Conservation (phyloP, 352 stramenopile species). For the Globisporangium abappressorium region DNA sequence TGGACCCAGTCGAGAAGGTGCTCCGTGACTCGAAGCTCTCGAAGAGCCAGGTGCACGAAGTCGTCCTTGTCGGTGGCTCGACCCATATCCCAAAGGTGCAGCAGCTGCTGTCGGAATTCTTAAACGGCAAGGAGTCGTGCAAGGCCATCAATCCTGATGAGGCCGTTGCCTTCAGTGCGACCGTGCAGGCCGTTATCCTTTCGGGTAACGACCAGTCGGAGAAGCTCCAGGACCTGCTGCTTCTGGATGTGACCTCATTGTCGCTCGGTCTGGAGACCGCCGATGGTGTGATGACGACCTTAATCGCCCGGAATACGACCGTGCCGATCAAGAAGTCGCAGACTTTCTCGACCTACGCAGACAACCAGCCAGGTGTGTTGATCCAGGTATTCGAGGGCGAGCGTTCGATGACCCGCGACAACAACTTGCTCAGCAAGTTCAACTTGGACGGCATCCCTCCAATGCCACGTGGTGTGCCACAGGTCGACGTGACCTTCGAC, state of each 20-base stretch:
- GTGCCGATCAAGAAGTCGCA: slow-evolving; percentile 62
- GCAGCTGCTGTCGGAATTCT: slow-evolving; percentile 47
- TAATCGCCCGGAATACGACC: slow-evolving; percentile 68
- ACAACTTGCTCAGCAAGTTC: slow-evolving; percentile 71
- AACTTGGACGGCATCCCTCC: slow-evolving; percentile 57
- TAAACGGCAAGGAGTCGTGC: slow-evolving; percentile 52
- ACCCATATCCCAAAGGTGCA: slow-evolving; percentile 54
- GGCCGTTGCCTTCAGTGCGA: slow-evolving; percentile 55
- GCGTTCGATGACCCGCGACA: slow-evolving; percentile 85
- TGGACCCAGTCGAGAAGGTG: slow-evolving; percentile 65
- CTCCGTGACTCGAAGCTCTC: slow-evolving; percentile 26
- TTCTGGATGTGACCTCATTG: slow-evolving; percentile 73
- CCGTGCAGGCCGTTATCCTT: slow-evolving; percentile 38
- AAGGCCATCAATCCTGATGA: slow-evolving; percentile 75
- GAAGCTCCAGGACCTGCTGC: slow-evolving; percentile 75
- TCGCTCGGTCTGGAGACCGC: slow-evolving; percentile 68
- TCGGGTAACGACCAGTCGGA: slow-evolving; percentile 26
- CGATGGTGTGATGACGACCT: slow-evolving; percentile 64
- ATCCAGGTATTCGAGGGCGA: slow-evolving; percentile 86
- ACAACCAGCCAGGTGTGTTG: slow-evolving; percentile 67
- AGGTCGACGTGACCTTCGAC: slow-evolving; percentile 76
- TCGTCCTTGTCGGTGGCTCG: slow-evolving; percentile 37
- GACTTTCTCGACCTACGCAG: slow-evolving; percentile 7
- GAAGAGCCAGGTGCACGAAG: slow-evolving; percentile 29
- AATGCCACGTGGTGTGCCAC: slow-evolving; percentile 56